These are phyloP conservation scores for Penicillium egyptiacum DNA, from an alignment of 495 filamentous ascomycete genomes.

Conservation along the genomic window DNA sequence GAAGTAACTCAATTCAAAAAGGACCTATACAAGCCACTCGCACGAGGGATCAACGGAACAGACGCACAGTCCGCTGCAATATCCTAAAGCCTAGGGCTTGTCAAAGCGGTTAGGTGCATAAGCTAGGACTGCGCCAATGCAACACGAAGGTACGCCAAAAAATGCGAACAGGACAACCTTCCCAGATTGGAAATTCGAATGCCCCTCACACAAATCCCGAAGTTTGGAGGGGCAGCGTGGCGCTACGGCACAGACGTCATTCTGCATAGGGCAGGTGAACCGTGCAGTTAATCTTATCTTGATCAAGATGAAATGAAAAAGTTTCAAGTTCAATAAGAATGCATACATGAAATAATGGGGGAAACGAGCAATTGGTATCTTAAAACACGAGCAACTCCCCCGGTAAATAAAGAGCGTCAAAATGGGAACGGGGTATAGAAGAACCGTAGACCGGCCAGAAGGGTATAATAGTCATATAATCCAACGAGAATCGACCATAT, in stretches of 20 bases:
- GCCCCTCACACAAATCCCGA: constrained; percentile 3
- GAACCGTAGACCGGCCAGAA: neutral
- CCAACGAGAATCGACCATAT: neutral
- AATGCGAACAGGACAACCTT: constrained; percentile 1
- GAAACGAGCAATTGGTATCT: constrained; percentile 21
- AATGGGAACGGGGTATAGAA: constrained; percentile 3
- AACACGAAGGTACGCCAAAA: neutral
- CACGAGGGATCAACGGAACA: constrained; percentile 8
- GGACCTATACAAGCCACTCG: constrained; percentile 1
- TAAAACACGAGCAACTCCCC: constrained; percentile 14
- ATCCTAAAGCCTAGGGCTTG: neutral
- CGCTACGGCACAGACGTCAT: constrained; percentile 24
- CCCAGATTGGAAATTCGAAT: neutral
- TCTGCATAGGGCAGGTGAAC: constrained; percentile 11
- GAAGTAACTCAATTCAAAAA: neutral
- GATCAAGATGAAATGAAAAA: constrained; percentile 8
- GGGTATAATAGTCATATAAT: neutral
- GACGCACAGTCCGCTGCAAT: constrained; percentile 5
- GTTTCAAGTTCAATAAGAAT: constrained; percentile 3
- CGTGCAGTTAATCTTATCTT: constrained; percentile 9
- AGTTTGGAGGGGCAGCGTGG: constrained; percentile 5
- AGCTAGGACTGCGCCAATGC: neutral
- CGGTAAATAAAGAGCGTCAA: constrained; percentile 6
- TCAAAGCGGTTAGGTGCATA: constrained; percentile 14
- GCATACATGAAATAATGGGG: neutral